Conservation (phyloP, 225 moss, liverwort and hornwort genomes). For the Anthoceros angustus region DNA sequence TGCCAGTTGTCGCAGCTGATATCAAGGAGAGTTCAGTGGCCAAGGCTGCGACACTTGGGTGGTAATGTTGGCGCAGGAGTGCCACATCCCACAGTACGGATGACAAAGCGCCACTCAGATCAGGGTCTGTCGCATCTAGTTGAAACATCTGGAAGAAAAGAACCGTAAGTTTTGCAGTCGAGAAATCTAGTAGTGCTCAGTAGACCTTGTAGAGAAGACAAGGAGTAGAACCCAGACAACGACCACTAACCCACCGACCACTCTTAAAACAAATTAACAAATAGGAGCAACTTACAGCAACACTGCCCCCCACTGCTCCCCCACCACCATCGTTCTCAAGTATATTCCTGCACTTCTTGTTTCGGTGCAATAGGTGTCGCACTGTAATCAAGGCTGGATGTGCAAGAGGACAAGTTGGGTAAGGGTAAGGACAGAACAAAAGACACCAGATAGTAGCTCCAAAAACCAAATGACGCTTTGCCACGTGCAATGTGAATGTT, state of each 20-base stretch:
- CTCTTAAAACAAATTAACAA: background rate
- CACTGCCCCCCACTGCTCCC: conserved; percentile 45
- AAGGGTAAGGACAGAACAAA: background rate
- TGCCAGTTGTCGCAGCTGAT: conserved; percentile 22
- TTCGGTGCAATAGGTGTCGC: conserved; percentile 59
- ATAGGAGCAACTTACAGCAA: conserved; percentile 28
- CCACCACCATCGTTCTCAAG: conserved; percentile 69
- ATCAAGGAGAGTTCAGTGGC: conserved; percentile 36
- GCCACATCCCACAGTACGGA: conserved; percentile 52
- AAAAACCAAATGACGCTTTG: background rate
- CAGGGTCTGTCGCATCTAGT: conserved; percentile 46
- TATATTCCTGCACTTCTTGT: conserved; percentile 78
- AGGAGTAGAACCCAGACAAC: background rate
- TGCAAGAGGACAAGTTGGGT: conserved; percentile 7
- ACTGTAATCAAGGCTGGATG: conserved; percentile 69
- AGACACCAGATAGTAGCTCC: background rate
- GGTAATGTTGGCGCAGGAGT: conserved; percentile 33
- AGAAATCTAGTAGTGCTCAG: no score
- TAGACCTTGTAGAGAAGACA: background rate
- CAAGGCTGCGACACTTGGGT: conserved; percentile 37
- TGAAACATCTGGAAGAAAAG: conserved; percentile 25
- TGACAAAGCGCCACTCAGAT: conserved; percentile 56
- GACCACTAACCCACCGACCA: no score
- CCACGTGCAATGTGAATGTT: background rate
- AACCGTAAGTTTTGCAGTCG: background rate